Evolutionary conservation across 805 yeast genomes (phyloP), one percentile per base, ranked within the genome.

Genomic region (Lipomyces sp.): DNA sequence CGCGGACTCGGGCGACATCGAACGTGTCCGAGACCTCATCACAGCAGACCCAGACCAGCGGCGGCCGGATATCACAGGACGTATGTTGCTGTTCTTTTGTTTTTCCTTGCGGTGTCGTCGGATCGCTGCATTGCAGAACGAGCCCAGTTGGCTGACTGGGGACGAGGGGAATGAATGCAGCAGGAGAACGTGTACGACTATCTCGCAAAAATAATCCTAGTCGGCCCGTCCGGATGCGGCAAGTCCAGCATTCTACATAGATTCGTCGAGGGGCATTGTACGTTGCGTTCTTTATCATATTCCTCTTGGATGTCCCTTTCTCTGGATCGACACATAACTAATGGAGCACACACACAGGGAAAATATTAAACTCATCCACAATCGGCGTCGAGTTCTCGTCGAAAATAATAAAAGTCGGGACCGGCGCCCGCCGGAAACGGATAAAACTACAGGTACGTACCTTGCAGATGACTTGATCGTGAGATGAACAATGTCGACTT

Each of bases 221-320:
- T 74, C 56, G 78, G 78, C 10, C 73, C 77, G 19, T 70, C 75
- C 7, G 78, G 78, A 41, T 68, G 72, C 39, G 78, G 78, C 47
- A 74, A 74, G 59, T 73, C 78, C 14, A 74, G 77, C 34, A 61
- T 74, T 32, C 61, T 74, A 49, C 74, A 74, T 50, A 60, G 74
- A 51, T 72, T 74, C 50, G 66, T 70, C 22, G 55, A 64, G 43
- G 69, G 67, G 18, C 67, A 66, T 23, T 69, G 69, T 65, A 54
- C 13, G 67, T 55, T 7, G 10, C 18, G 10, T n/a, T 7, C 29
- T 6, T 4, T 4, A n/a, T 29, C 21, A 13, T 2, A 5, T 11
- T 4, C 23, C 6, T 21, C 33, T 28, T 8, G 14, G 8, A 5
- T n/a, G 31, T 7, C 5, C 41, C 21, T 6, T 5, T n/a, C n/a